Conservation (phyloP, 352 stramenopile genomes). For the Globisporangium splendens region DNA sequence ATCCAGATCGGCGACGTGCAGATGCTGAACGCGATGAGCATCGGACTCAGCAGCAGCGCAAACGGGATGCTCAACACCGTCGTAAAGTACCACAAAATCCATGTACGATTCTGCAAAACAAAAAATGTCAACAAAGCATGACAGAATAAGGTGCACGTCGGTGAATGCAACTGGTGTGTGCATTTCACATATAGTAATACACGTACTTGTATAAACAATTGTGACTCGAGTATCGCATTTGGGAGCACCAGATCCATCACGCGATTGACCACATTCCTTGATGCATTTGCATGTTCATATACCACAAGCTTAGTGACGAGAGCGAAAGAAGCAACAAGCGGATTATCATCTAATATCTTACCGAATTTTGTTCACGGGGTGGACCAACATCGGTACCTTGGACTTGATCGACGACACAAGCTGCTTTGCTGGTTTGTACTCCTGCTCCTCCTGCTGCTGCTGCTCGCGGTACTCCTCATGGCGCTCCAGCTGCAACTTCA, state of each 20-base stretch:
- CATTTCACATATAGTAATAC: neutral
- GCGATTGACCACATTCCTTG: conserved; percentile 26
- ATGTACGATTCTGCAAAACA: conserved; percentile 43
- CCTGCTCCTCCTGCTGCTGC: conserved; percentile 23
- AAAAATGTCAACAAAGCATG: no score
- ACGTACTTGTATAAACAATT: conserved; percentile 38
- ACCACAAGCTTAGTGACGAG: neutral
- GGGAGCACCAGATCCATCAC: conserved; percentile 37
- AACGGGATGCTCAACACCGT: conserved; percentile 68
- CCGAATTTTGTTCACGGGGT: conserved; percentile 48
- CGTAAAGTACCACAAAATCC: conserved; percentile 69
- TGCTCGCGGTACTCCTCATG: conserved; percentile 55
- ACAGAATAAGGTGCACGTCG: no score
- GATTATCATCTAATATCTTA: conserved; percentile 14
- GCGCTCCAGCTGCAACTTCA: conserved; percentile 69
- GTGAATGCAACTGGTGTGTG: no score
- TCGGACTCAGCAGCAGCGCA: conserved; percentile 64
- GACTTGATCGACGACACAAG: conserved; percentile 39
- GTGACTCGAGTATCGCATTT: conserved; percentile 29
- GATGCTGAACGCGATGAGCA: conserved; percentile 73
- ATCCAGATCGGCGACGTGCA: conserved; percentile 79
- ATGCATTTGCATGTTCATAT: neutral
- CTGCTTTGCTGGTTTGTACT: conserved; percentile 20
- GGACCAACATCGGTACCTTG: conserved; percentile 32
- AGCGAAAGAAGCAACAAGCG: neutral